phyloP scores from a whole-genome alignment of 2,329 filamentous ascomycete species.

The Fusarium duplospermum region DNA sequence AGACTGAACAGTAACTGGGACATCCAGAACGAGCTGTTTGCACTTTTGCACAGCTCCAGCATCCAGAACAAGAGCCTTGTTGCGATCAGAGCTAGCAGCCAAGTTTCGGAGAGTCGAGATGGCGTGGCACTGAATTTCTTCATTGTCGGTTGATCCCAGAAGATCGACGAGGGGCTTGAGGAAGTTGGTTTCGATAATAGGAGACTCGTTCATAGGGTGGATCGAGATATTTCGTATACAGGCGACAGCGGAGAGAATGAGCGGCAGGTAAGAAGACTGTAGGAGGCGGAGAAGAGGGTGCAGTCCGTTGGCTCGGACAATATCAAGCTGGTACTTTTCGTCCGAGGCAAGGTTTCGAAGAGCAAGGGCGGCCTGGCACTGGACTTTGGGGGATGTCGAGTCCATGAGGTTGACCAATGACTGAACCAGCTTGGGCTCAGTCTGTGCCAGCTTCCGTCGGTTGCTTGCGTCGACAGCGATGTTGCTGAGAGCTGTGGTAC shows the following conservation, averaged over 20 bases:
- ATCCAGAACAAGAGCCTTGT: constrained; percentile 97
- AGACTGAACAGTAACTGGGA: constrained; percentile 93
- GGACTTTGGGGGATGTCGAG: constrained; percentile 95
- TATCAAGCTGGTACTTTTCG: constrained; percentile 98
- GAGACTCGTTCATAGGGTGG: constrained; percentile 96
- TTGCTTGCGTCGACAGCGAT: constrained; percentile 96
- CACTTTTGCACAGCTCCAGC: constrained; percentile 98
- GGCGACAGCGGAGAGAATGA: constrained; percentile 95
- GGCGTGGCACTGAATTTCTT: constrained; percentile 98
- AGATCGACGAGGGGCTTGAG: constrained; percentile 93
- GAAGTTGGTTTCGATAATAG: constrained; percentile 98
- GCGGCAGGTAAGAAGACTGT: constrained; percentile 93
- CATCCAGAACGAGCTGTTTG: constrained; percentile 94
- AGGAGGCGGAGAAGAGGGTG: constrained; percentile 87
- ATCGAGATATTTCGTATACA: constrained; percentile 99
- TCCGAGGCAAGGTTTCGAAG: constrained; percentile 96
- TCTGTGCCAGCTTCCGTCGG: constrained; percentile 89
- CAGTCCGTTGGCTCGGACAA: constrained; percentile 89
- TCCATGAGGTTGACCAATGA: constrained; percentile 97
- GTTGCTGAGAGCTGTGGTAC: constrained; percentile 97
- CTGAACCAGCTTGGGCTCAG: constrained; percentile 90
- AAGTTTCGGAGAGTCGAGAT: constrained; percentile 97
- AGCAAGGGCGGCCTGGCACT: constrained; percentile 95
- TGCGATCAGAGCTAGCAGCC: constrained; percentile 94
- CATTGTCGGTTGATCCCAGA: constrained; percentile 94